These are phyloP conservation scores for Omphalotus guepiniiformis DNA, from an alignment of 768 basidiomycete species.

Conservation along the genomic window DNA sequence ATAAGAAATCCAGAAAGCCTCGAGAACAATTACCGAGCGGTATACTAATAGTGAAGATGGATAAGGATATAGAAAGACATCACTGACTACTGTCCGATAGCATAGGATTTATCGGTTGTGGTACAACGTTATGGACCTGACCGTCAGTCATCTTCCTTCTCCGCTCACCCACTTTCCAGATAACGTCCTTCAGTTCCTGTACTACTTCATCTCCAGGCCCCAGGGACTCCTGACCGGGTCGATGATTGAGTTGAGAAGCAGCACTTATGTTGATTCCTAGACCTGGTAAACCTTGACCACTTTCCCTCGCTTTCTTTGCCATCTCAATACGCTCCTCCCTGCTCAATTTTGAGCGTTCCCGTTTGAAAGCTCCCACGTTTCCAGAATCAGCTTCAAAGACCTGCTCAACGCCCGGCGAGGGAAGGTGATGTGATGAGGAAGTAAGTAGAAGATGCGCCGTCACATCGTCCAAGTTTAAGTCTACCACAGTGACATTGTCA, in stretches of 20 bases:
- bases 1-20: too few species aligned
- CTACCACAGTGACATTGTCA: constrained; percentile 21
- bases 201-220: constrained; percentile 78
- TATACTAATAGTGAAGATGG: too few species aligned
- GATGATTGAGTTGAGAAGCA: constrained; percentile 13
- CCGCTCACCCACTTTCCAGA: constrained; percentile 79
- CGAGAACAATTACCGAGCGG: too few species aligned
- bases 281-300: constrained; percentile 19
- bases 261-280: constrained; percentile 19
- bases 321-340: constrained; percentile 72
- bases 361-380: constrained; percentile 33
- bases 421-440: constrained; percentile 50
- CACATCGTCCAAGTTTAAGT: constrained; percentile 45
- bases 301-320: constrained; percentile 51
- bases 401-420: constrained; percentile 69
- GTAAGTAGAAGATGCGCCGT: constrained; percentile 50
- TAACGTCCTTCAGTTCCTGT: constrained; percentile 81
- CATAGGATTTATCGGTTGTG: constrained; percentile 3
- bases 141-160: constrained; percentile 43
- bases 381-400: constrained; percentile 74
- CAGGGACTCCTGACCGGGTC: constrained; percentile 39
- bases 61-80: too few species aligned
- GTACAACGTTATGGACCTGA: constrained; percentile 9
- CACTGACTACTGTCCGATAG: too few species aligned
- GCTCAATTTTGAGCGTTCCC: constrained; percentile 63